Percentiles rank a stretch among this genome's conserved stretches.
These are phyloP conservation scores for Macadamia integrifolia DNA, from an alignment of 164 flowering plant genomes.

Conservation along the genomic window DNA sequence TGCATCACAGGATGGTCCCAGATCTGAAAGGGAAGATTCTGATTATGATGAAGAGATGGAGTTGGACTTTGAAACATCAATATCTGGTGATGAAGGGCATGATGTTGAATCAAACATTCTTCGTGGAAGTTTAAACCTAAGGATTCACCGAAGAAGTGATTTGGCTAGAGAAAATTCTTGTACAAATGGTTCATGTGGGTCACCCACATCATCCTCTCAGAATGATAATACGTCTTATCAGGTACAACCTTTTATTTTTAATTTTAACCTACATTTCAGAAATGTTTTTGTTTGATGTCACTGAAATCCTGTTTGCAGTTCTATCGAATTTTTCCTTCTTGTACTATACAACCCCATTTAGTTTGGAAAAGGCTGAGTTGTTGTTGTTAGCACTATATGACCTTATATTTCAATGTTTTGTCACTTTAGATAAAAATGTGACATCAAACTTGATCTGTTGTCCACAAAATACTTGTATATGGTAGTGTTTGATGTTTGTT, in stretches of 20 bases:
- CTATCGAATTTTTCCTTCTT: background rate
- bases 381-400: too few species aligned
- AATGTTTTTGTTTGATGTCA: background rate
- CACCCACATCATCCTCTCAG: slow-evolving; percentile 52
- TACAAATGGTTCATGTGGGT: slow-evolving; percentile 58
- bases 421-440: too few species aligned
- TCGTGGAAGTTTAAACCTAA: slow-evolving; percentile 72
- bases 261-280: background rate
- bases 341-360: too few species aligned
- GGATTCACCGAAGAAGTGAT: slow-evolving; percentile 62
- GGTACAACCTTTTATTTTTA: slow-evolving; percentile 30
- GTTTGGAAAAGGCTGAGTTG: too few species aligned
- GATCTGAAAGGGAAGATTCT: slow-evolving; percentile 91
- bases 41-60: slow-evolving; percentile 92
- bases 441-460: too few species aligned
- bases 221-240: slow-evolving; percentile 42
- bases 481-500: too few species aligned
- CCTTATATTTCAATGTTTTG: too few species aligned
- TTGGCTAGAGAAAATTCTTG: slow-evolving; percentile 36
- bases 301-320: background rate
- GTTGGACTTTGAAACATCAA: slow-evolving; percentile 74
- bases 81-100: slow-evolving; percentile 70
- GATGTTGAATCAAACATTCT: slow-evolving; percentile 53
- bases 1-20: slow-evolving; percentile 70
- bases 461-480: too few species aligned